phyloP scores from a whole-genome alignment of 768 basidiomycete species.

The Clavaria fumosa region DNA sequence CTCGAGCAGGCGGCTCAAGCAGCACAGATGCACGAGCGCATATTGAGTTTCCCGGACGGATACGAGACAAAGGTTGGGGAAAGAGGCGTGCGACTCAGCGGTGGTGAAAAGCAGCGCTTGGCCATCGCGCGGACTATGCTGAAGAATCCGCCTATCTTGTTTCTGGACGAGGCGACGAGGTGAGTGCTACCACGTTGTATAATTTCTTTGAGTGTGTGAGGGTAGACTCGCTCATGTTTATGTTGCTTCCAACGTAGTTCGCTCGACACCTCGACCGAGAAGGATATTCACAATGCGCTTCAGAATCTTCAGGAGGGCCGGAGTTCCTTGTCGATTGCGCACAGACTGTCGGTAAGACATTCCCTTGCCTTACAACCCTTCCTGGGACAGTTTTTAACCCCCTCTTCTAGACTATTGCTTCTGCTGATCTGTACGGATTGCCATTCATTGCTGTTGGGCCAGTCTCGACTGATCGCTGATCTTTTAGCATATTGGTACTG shows the following conservation, averaged over 20 bases:
- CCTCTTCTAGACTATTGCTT: slow-evolving; percentile 32
- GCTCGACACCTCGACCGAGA: slow-evolving; percentile 80
- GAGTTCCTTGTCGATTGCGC: slow-evolving; percentile 66
- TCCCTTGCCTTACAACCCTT: slow-evolving; percentile 3
- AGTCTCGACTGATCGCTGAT: slow-evolving; percentile 6
- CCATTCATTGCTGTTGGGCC: neutral
- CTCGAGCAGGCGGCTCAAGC: slow-evolving; percentile 66
- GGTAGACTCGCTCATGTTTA: slow-evolving; percentile 1
- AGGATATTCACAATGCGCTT: slow-evolving; percentile 80
- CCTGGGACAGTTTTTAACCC: slow-evolving; percentile 9
- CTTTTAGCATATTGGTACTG: slow-evolving; percentile 68
- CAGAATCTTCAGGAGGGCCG: slow-evolving; percentile 61
- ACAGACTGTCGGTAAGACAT: slow-evolving; percentile 52
- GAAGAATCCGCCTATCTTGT: slow-evolving; percentile 70
- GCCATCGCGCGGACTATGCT: slow-evolving; percentile 77
- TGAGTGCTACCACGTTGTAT: slow-evolving; percentile 12
- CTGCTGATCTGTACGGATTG: slow-evolving; percentile 39
- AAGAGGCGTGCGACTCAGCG: slow-evolving; percentile 68
- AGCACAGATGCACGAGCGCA: slow-evolving; percentile 80
- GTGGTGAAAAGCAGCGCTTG: slow-evolving; percentile 84
- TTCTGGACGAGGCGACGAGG: slow-evolving; percentile 71
- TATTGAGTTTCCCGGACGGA: slow-evolving; percentile 69
- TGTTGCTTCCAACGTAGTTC: slow-evolving; percentile 30
- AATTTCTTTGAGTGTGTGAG: too few species aligned
- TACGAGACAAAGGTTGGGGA: slow-evolving; percentile 88